phyloP scores from a whole-genome alignment of 2,329 filamentous ascomycete genomes.

The Orbilia quercus region DNA sequence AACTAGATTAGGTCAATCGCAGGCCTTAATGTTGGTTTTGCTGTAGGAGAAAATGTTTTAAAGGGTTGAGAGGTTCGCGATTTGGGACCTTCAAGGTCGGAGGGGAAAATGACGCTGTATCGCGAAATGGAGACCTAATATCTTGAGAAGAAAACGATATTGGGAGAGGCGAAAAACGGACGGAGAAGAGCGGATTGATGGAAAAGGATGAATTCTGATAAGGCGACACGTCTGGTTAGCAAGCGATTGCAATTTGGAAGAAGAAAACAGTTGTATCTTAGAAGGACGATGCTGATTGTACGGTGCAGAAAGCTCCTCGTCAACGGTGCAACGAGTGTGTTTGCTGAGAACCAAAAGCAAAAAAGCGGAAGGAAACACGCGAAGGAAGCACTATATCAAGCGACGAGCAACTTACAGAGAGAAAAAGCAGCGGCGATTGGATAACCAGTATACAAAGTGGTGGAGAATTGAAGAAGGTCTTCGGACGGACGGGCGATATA shows the following conservation, averaged over 20 bases:
- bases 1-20: slow-evolving; percentile 18
- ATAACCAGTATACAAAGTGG: slow-evolving; percentile 48
- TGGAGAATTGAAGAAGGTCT: slow-evolving; percentile 37
- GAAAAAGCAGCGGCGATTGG: slow-evolving; percentile 38
- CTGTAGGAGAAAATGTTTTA: slow-evolving; percentile 2
- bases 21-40: slow-evolving; percentile 22
- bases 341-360: slow-evolving; percentile 42
- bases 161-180: slow-evolving; percentile 24
- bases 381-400: slow-evolving; percentile 39
- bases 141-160: not conserved
- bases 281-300: not conserved
- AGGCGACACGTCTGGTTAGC: slow-evolving; percentile 42
- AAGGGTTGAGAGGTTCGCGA: slow-evolving; percentile 10
- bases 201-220: slow-evolving; percentile 13
- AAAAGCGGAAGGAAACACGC: slow-evolving; percentile 39
- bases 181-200: slow-evolving; percentile 26
- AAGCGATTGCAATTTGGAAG: slow-evolving; percentile 5
- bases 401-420: slow-evolving; percentile 55
- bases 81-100: slow-evolving; percentile 45
- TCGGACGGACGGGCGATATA: slow-evolving; percentile 31
- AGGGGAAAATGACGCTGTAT: slow-evolving; percentile 16
- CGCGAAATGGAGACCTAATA: slow-evolving; percentile 7
- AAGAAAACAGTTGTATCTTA: slow-evolving; percentile 5
- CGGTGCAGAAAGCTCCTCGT: slow-evolving; percentile 29
- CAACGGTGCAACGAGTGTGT: no score